Conservation (phyloP, 108 stramenopile genomes). For the Halocafeteria seosinensis region DNA sequence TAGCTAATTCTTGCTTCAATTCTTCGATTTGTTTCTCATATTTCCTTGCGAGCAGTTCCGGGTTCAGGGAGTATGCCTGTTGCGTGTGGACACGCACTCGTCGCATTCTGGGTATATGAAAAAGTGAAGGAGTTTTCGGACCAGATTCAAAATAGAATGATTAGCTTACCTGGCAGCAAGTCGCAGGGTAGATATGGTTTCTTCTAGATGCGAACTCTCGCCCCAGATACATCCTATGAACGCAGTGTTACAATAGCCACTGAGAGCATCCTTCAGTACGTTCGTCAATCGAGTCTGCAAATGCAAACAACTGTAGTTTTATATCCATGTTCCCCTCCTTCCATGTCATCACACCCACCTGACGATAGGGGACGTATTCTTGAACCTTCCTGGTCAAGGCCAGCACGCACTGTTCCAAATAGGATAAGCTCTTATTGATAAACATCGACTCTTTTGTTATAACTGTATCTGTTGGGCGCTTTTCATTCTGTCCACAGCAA, state of each 20-base stretch:
- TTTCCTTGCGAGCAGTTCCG: constrained; percentile 20
- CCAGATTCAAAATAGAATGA: no score
- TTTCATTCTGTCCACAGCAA: no score
- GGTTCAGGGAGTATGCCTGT: constrained; percentile 9
- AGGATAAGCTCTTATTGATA: constrained; percentile 49
- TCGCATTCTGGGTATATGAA: no score
- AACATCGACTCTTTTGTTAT: constrained; percentile 40
- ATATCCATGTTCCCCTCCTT: no score
- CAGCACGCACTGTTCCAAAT: constrained; percentile 52
- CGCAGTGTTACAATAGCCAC: constrained; percentile 39
- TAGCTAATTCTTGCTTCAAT: constrained; percentile 44
- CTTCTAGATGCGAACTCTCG: constrained; percentile 40
- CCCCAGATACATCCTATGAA: constrained; percentile 48
- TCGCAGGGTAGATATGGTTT: constrained; percentile 41
- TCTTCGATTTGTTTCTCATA: constrained; percentile 33
- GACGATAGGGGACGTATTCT: constrained; percentile 43
- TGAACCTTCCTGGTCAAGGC: constrained; percentile 25
- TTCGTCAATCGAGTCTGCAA: constrained; percentile 42
- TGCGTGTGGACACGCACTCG: constrained; percentile 22
- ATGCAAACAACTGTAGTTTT: no score
- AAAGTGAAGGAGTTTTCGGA: no score
- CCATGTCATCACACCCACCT: no score
- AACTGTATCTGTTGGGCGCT: constrained; percentile 19
- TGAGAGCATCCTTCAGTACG: constrained; percentile 39
- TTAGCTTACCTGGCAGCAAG: no score